These are phyloP conservation scores for Thalassiosira hispida DNA, from an alignment of 352 stramenopile genomes.

Conservation along the genomic window DNA sequence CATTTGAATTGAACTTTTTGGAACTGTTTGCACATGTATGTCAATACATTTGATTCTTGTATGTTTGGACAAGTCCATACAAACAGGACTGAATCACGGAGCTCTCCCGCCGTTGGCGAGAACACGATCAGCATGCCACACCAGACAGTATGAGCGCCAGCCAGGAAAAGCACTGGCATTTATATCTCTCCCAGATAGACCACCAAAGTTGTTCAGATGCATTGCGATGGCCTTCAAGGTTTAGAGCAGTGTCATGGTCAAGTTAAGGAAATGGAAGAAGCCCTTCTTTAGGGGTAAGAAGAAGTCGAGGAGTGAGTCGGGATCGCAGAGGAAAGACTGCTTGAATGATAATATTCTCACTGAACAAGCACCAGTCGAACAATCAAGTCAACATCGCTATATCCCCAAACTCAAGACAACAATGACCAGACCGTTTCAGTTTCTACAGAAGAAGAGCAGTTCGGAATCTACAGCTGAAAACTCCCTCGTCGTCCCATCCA, in stretches of 20 bases:
- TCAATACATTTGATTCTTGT: too few species aligned
- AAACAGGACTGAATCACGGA: too few species aligned
- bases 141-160: too few species aligned
- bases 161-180: too few species aligned
- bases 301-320: not conserved
- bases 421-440: constrained; percentile 8
- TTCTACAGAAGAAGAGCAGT: not conserved
- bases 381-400: not conserved
- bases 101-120: not conserved
- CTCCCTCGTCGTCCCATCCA: not conserved
- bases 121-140: not conserved
- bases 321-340: constrained; percentile 14
- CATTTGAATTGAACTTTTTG: too few species aligned
- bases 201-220: not conserved
- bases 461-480: not conserved
- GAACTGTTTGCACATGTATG: too few species aligned
- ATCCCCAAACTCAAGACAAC: constrained; percentile 11
- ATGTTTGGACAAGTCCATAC: too few species aligned
- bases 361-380: not conserved
- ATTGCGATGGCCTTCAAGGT: not conserved
- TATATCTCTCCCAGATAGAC: not conserved
- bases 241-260: not conserved
- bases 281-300: not conserved
- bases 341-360: constrained; percentile 28
- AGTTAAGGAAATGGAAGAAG: not conserved